Evolutionary conservation across 78 protist genomes (phyloP).

Genomic region (Dictyostelium firmibasis): DNA sequence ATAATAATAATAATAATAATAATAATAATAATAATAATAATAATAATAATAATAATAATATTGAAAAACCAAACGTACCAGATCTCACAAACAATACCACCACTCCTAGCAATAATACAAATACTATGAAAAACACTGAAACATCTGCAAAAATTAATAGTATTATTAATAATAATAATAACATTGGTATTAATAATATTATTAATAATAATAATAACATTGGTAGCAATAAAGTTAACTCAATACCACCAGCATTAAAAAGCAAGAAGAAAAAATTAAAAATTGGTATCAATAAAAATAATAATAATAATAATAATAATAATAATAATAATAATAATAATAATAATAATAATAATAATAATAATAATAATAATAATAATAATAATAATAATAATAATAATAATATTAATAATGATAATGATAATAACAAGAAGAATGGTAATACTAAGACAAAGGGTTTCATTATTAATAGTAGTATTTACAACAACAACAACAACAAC

Average conservation of each 20-base stretch:
- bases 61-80: no score
- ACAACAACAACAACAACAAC: background rate
- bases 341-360: no score
- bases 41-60: no score
- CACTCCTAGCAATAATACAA: background rate
- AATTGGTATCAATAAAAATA: background rate
- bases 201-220: no score
- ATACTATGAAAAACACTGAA: no score
- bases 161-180: background rate
- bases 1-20: background rate
- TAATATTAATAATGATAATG: background rate
- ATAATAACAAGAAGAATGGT: background rate
- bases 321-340: no score
- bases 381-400: background rate
- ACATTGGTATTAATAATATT: background rate
- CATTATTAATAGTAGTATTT: background rate
- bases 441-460: background rate
- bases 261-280: background rate
- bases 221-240: background rate
- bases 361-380: no score
- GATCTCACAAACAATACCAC: background rate
- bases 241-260: background rate
- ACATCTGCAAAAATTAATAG: background rate
- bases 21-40: no score
- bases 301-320: no score